Conservation (phyloP, 73 alveolate species). For the Paramecium primaurelia region DNA sequence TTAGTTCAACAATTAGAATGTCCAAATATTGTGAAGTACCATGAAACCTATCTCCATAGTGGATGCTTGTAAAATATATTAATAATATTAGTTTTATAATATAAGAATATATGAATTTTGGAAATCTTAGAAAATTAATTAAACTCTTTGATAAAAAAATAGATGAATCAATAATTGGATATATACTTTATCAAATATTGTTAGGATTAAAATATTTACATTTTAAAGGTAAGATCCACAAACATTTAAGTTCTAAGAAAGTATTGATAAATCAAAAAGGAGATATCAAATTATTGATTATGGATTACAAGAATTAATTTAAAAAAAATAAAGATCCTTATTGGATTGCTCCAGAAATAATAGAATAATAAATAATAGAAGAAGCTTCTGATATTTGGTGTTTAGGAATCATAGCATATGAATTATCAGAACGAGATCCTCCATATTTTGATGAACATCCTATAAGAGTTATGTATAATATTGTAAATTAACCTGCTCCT, state of each 20-base stretch:
- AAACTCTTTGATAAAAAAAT: not conserved
- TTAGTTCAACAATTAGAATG: not conserved
- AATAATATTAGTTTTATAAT: not conserved
- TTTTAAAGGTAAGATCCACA: not conserved
- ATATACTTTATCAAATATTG: not conserved
- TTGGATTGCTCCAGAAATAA: not conserved
- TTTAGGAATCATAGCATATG: not conserved
- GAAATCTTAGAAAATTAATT: not conserved
- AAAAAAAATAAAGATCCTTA: not conserved
- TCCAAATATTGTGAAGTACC: not conserved
- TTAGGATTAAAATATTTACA: not conserved
- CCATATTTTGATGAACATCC: not conserved
- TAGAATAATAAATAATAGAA: not conserved
- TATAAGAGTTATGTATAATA: not conserved
- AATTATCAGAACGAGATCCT: not conserved
- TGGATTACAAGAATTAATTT: not conserved
- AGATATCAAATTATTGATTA: not conserved
- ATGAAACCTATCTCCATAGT: not conserved
- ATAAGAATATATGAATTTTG: not conserved
- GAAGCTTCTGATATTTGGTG: not conserved
- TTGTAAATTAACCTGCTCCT: not conserved
- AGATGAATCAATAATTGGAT: not conserved
- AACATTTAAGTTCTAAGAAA: not conserved
- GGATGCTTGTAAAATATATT: not conserved
- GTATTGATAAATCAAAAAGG: not conserved